phyloP scores from a whole-genome alignment of 1,284 basidiomycete species.

The Malassezia brasiliensis region DNA sequence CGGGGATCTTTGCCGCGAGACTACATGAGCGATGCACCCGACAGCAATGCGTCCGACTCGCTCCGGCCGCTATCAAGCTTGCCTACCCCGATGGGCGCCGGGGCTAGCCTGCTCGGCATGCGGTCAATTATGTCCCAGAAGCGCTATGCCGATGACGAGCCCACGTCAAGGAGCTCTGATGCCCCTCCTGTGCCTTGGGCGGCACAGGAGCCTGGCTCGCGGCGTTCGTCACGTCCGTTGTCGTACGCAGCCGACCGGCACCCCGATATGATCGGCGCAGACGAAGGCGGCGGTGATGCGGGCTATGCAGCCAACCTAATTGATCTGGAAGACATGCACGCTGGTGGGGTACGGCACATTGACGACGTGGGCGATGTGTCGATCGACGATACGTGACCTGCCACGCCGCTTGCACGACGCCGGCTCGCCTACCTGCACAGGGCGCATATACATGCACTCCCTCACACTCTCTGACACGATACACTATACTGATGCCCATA shows the following conservation, averaged over 20 bases:
- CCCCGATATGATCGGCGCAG: not conserved
- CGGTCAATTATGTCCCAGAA: not conserved
- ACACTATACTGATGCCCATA: no score
- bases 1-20: conserved; percentile 3
- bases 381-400: no score
- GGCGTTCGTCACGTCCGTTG: not conserved
- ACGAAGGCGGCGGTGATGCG: not conserved
- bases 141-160: not conserved
- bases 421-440: no score
- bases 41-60: not conserved
- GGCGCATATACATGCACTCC: no score
- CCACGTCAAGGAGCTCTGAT: not conserved
- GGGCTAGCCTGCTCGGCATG: not conserved
- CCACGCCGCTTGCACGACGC: no score
- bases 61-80: not conserved
- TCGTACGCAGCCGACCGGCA: no score
- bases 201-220: not conserved
- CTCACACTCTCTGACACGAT: no score
- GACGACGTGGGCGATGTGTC: no score
- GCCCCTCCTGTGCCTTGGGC: not conserved
- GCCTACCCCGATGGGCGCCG: not conserved
- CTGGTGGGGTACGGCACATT: no score
- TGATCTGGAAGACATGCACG: not conserved
- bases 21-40: not conserved
- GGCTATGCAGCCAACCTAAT: not conserved